Evolutionary conservation across 2,329 filamentous ascomycete genomes (phyloP).

Genomic region (Biscogniauxia sp.): DNA sequence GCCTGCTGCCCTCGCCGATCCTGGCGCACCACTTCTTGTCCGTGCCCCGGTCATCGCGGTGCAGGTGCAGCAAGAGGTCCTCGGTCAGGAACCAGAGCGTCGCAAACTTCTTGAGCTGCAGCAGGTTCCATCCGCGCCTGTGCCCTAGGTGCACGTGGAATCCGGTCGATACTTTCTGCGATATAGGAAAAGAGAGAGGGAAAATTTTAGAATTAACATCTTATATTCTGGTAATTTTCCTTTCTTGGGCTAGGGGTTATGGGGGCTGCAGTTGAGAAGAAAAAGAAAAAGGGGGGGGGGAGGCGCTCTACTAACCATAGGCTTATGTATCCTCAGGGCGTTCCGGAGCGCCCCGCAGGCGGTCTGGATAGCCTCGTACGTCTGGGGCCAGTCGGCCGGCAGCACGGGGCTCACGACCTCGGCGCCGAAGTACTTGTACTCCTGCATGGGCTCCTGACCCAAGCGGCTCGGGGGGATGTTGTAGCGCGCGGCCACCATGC

Average conservation of each 20-base stretch:
- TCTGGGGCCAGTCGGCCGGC: not conserved
- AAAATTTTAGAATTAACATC: no score
- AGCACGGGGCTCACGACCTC: slow-evolving; percentile 21
- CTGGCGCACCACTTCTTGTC: slow-evolving; percentile 13
- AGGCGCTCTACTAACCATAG: slow-evolving; percentile 10
- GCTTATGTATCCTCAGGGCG: slow-evolving; percentile 18
- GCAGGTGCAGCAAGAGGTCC: slow-evolving; percentile 10
- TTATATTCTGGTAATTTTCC: no score
- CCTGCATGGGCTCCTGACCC: not conserved
- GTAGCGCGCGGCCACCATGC: slow-evolving; percentile 15
- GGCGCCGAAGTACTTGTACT: slow-evolving; percentile 20
- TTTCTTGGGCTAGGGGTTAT: no score
- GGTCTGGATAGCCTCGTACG: slow-evolving; percentile 5
- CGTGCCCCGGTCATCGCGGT: slow-evolving; percentile 17
- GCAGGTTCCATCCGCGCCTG: slow-evolving; percentile 19
- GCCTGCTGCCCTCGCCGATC: not conserved
- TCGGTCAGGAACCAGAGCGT: slow-evolving; percentile 20
- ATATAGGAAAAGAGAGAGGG: not conserved
- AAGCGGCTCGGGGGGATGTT: not conserved
- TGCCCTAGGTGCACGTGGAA: slow-evolving; percentile 23
- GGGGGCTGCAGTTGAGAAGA: not conserved
- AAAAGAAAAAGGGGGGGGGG: not conserved
- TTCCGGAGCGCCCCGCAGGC: slow-evolving; percentile 17
- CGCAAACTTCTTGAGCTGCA: slow-evolving; percentile 20
- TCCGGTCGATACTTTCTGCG: slow-evolving; percentile 12